Percentiles rank a stretch among this genome's conserved stretches.
These are phyloP conservation scores for Suillus subluteus DNA, from an alignment of 768 basidiomycete species.

Conservation along the genomic window DNA sequence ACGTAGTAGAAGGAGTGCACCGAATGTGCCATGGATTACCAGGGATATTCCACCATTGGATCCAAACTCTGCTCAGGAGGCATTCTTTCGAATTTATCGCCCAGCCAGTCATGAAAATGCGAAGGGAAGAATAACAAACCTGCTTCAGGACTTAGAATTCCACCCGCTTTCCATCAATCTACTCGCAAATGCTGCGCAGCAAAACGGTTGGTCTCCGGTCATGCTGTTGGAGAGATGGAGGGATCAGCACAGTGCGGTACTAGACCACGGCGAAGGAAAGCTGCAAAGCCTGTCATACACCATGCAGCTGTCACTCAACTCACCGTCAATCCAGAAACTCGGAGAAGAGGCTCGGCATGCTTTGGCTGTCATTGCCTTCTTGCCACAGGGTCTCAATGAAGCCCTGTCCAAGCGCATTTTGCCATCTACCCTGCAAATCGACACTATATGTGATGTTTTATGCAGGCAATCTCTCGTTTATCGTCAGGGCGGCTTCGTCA, in stretches of 20 bases:
- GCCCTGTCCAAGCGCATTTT: background rate
- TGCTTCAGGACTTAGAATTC: too few relatives aligned
- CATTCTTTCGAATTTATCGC: too few relatives aligned
- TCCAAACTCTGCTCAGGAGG: too few relatives aligned
- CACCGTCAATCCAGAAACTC: background rate
- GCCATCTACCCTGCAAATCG: background rate
- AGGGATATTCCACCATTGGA: too few relatives aligned
- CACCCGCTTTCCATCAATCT: too few relatives aligned
- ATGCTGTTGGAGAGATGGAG: too few relatives aligned
- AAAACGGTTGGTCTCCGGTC: too few relatives aligned
- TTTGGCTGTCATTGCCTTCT: constrained; percentile 2
- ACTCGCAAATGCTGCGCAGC: too few relatives aligned
- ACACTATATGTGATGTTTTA: background rate
- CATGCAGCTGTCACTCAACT: constrained; percentile 1
- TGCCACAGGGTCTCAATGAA: constrained; percentile 10
- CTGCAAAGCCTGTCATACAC: background rate
- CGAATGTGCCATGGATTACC: too few relatives aligned
- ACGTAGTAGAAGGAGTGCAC: too few relatives aligned
- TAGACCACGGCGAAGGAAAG: background rate
- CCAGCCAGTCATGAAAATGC: accelerated
- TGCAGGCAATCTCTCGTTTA: background rate
- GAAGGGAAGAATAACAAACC: too few relatives aligned
- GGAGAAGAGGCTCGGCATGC: background rate
- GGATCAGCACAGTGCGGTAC: too few relatives aligned
- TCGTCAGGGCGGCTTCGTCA: background rate